Evolutionary conservation across 2,329 filamentous ascomycete species (phyloP).

Genomic region (Coniochaeta ligniaria): DNA sequence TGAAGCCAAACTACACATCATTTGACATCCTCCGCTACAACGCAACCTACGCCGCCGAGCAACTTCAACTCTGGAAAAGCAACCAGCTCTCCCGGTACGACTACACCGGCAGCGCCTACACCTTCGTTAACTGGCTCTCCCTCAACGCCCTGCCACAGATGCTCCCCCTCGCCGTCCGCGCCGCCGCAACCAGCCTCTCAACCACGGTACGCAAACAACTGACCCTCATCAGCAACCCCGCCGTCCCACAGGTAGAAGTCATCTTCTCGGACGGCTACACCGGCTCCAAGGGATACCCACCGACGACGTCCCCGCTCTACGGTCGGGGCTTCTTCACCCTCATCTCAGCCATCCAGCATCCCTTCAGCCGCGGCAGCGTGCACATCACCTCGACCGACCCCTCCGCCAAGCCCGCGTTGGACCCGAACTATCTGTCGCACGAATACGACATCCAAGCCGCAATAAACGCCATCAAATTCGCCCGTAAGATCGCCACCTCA

Average conservation of each 20-base stretch:
- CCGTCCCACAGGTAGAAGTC: slow-evolving; percentile 32
- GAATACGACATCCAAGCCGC: slow-evolving; percentile 20
- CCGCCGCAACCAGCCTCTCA: slow-evolving; percentile 14
- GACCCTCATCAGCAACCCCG: slow-evolving; percentile 25
- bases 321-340: slow-evolving; percentile 21
- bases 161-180: slow-evolving; percentile 23
- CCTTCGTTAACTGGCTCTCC: slow-evolving; percentile 32
- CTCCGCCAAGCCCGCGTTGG: slow-evolving; percentile 19
- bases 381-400: slow-evolving; percentile 26
- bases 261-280: slow-evolving; percentile 38
- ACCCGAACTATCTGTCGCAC: slow-evolving; percentile 22
- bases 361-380: slow-evolving; percentile 22
- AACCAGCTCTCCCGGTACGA: slow-evolving; percentile 27
- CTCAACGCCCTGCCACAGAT: slow-evolving; percentile 8
- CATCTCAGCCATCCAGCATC: slow-evolving; percentile 20
- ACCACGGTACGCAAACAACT: slow-evolving; percentile 30
- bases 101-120: slow-evolving; percentile 28
- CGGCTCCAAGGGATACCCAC: slow-evolving; percentile 27
- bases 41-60: slow-evolving; percentile 24
- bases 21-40: slow-evolving; percentile 22
- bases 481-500: slow-evolving; percentile 20
- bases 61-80: slow-evolving; percentile 27
- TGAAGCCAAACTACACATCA: slow-evolving; percentile 22
- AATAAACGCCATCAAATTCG: slow-evolving; percentile 19
- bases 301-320: slow-evolving; percentile 19